Evolutionary conservation across 257 asterid species (phyloP), one percentile per base, ranked within the genome.

Genomic region (Nicotiana noctiflora): DNA sequence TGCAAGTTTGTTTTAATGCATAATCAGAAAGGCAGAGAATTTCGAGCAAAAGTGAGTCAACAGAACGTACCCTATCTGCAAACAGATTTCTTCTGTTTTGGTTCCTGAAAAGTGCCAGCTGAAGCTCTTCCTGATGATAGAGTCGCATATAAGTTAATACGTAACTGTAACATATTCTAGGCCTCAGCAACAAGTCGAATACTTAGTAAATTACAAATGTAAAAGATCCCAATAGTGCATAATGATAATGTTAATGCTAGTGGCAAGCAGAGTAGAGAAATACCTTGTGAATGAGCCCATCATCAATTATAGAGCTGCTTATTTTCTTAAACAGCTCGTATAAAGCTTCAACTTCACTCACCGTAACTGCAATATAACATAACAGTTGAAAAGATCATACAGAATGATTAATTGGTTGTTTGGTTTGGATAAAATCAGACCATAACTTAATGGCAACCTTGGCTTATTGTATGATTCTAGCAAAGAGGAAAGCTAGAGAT

Each of bases 221-320:
- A 27, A 2, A 4, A 29, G 31, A 72, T 23, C 46, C 8, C 40
- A 46, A 14, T 0, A 2, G 25, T 8, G 29, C 34, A 19, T 44
- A 44, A 19, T 44, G 32, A 44, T 40, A 18, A 4, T 64, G 81
- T 15, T 14, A 53, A 46, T 8, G 29, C 67, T 51, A 23, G 64
- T 49, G 19, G 17, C 2, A 27, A 15, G 34, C 23, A 25, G 23
- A 25, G 23, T 31, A 63, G 61, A 66, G 44, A 82, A 59, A 14
- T 88, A 91, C 98, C 97, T 91, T 95, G 88, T 95, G 96, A 86
- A 95, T 95, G 84, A 93, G 96, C 13, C 99, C 98, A 72, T 95
- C 99, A 9, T 90, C 86, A 27, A 86, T 79, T 68, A 93, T 93
- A 77, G 94, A 90, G 87, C 97, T 89, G 90, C 97, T 91, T 60